phyloP scores from a whole-genome alignment of 768 basidiomycete genomes.

The Xerocomus spinulosus region DNA sequence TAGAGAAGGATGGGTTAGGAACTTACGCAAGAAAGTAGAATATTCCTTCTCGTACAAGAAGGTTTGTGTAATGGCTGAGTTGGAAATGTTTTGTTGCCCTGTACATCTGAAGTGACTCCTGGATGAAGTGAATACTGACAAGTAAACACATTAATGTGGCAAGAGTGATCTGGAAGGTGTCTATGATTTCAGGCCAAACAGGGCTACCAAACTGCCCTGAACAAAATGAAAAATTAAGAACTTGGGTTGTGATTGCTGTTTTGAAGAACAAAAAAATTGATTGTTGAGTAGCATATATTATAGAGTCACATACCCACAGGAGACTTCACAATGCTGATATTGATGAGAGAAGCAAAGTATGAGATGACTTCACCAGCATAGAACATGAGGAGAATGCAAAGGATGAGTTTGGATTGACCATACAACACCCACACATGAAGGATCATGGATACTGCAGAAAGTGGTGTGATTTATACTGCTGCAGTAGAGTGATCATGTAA shows the following conservation, averaged over 20 bases:
- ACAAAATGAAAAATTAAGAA: not conserved
- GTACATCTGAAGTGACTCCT: not conserved
- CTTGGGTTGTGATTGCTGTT: not conserved
- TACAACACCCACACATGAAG: not conserved
- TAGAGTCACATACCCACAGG: not conserved
- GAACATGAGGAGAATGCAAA: not conserved
- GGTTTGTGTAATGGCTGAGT: not conserved
- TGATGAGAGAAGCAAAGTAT: not conserved
- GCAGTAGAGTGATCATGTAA: no score
- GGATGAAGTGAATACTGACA: not conserved
- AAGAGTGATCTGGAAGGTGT: not conserved
- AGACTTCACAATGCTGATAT: no score
- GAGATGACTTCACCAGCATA: not conserved
- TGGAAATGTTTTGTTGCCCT: not conserved
- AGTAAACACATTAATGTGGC: not conserved
- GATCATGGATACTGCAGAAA: constrained; percentile 1
- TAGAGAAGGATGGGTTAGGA: no score
- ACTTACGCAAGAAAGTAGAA: constrained; percentile 2
- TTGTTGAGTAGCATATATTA: not conserved
- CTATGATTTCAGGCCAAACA: not conserved
- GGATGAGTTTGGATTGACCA: not conserved
- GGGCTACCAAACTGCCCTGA: not conserved
- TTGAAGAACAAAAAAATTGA: not conserved
- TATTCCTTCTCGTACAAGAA: not conserved
- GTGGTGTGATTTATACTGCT: no score